Conservation (phyloP, 345 rosid species). For the Gossypioides kirkii region DNA sequence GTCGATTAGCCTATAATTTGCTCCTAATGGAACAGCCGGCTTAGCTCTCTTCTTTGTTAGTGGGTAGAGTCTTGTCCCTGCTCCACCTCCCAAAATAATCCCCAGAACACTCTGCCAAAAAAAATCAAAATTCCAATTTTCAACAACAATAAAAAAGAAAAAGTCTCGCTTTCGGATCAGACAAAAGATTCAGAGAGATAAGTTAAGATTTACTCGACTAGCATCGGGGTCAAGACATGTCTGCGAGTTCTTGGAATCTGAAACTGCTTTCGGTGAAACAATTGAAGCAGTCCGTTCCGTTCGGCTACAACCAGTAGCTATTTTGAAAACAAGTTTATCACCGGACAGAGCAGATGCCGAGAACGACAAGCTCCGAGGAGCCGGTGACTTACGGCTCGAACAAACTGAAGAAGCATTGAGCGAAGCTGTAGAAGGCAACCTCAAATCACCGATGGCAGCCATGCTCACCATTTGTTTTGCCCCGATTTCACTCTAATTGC, state of each 20-base stretch:
- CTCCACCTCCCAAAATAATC: constrained; percentile 94
- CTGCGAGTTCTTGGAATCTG: constrained; percentile 82
- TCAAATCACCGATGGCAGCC: constrained; percentile 42
- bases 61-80: constrained; percentile 89
- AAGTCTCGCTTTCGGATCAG: background rate
- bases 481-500: background rate
- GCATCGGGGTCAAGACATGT: constrained; percentile 99
- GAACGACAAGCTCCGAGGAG: constrained; percentile 38
- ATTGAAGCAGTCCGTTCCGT: constrained; percentile 34
- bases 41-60: constrained; percentile 96
- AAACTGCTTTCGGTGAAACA: constrained; percentile 80
- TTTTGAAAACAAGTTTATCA: constrained; percentile 26
- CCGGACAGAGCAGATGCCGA: constrained; percentile 49
- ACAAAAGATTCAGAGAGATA: background rate
- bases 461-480: constrained; percentile 41
- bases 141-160: background rate
- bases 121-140: background rate
- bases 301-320: constrained; percentile 12
- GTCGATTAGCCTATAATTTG: constrained; percentile 87
- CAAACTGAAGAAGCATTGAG: constrained; percentile 17
- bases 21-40: constrained; percentile 94
- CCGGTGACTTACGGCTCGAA: constrained; percentile 6
- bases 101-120: constrained; percentile 83
- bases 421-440: constrained; percentile 25
- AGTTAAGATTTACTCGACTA: constrained; percentile 57